Evolutionary conservation across 345 rosid species (phyloP).

Genomic region (Passiflora organensis): DNA sequence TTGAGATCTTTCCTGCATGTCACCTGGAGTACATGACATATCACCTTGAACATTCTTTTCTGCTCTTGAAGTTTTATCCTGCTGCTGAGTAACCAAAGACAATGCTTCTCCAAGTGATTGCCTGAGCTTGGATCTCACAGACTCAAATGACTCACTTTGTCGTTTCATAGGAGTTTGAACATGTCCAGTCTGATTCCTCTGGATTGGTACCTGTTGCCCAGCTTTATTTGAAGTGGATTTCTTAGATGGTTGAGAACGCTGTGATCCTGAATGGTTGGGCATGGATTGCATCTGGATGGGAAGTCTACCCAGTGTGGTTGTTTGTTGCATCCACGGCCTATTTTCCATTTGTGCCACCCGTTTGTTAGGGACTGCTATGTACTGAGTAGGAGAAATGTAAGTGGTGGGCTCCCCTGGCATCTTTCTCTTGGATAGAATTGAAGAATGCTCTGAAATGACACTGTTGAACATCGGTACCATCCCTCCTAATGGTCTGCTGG

Average conservation of each 20-base stretch:
- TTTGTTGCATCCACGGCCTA: slow-evolving; percentile 82
- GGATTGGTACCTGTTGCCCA: slow-evolving; percentile 28
- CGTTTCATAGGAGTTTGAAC: slow-evolving; percentile 33
- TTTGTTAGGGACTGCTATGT: slow-evolving; percentile 40
- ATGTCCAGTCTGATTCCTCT: slow-evolving; percentile 43
- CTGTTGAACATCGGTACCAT: slow-evolving; percentile 26
- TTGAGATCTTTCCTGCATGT: slow-evolving; percentile 21
- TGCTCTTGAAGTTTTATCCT: slow-evolving; percentile 28
- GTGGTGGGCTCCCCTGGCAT: slow-evolving; percentile 38
- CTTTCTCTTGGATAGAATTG: slow-evolving; percentile 49
- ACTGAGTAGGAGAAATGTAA: slow-evolving; percentile 27
- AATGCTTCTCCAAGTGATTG: slow-evolving; percentile 76
- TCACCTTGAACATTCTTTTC: slow-evolving; percentile 38
- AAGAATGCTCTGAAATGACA: slow-evolving; percentile 31
- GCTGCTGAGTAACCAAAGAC: slow-evolving; percentile 51
- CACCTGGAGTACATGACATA: slow-evolving; percentile 18
- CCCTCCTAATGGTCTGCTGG: slow-evolving; percentile 26
- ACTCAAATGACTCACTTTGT: slow-evolving; percentile 42
- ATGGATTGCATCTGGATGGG: slow-evolving; percentile 31
- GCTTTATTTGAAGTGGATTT: slow-evolving; percentile 39
- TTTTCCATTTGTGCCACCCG: slow-evolving; percentile 48
- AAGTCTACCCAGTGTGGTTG: slow-evolving; percentile 28
- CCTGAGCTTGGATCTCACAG: slow-evolving; percentile 78
- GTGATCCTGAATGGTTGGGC: slow-evolving; percentile 35
- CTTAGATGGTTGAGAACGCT: slow-evolving; percentile 38